Evolutionary conservation across 306 rosid genomes (phyloP).

Genomic region (Elaeagnus macrophylla): DNA sequence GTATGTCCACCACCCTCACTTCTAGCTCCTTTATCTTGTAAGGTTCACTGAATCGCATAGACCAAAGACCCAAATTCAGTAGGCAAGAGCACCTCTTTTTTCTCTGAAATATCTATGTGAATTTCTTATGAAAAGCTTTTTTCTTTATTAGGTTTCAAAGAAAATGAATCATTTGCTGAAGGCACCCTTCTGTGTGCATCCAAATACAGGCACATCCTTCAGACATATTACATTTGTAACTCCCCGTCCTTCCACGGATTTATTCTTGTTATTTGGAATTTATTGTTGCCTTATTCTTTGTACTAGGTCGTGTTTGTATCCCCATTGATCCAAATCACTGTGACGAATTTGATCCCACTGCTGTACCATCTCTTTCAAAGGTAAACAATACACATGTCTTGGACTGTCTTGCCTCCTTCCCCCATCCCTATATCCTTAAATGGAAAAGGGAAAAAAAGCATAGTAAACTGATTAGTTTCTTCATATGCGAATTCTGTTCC

Average conservation of each 20-base stretch:
- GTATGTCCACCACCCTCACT: constrained; percentile 23
- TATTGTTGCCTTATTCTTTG: constrained; percentile 18
- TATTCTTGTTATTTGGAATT: constrained; percentile 3
- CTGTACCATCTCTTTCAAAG: constrained; percentile 71
- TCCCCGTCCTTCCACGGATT: background rate
- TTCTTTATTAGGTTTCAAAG: constrained; percentile 56
- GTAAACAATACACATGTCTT: constrained; percentile 18
- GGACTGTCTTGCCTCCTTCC: too few species aligned
- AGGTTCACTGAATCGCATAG: background rate
- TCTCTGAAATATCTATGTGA: background rate
- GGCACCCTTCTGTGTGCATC: constrained; percentile 90
- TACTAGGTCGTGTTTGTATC: constrained; percentile 66
- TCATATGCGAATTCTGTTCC: too few species aligned
- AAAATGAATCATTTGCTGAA: constrained; percentile 86
- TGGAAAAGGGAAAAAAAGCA: too few species aligned
- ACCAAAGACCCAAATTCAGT: background rate
- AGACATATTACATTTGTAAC: background rate
- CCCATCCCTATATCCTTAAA: too few species aligned
- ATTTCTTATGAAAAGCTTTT: constrained; percentile 9
- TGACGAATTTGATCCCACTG: constrained; percentile 75
- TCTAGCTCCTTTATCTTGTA: constrained; percentile 6
- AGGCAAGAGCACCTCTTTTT: background rate
- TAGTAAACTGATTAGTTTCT: too few species aligned
- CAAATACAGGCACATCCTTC: constrained; percentile 54
- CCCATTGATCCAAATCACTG: constrained; percentile 74